Evolutionary conservation across 2,329 filamentous ascomycete genomes (phyloP).

Genomic region (Tolypocladium cylindrosporum): DNA sequence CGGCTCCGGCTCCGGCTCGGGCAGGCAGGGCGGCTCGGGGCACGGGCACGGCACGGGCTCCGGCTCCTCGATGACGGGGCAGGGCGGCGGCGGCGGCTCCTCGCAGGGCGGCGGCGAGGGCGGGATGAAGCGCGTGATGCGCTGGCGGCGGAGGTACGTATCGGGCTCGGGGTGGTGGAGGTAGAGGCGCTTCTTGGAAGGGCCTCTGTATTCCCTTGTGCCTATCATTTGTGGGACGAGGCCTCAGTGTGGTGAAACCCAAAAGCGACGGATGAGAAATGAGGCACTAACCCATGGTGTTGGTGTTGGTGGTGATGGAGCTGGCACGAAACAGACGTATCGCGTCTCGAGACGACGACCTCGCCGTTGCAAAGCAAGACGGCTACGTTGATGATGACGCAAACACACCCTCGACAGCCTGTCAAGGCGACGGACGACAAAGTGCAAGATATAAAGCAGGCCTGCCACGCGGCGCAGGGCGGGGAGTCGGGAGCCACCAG

Average conservation of each 20-base stretch:
- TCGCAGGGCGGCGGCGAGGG: conserved; percentile 20
- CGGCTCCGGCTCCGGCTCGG: conserved; percentile 16
- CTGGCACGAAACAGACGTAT: background rate
- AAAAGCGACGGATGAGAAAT: too few species aligned
- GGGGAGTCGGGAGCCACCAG: background rate
- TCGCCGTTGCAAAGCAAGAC: background rate
- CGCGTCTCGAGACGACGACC: background rate
- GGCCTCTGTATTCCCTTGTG: conserved; percentile 14
- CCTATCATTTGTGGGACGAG: conserved; percentile 9
- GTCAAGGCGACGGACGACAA: background rate
- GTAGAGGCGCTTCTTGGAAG: conserved; percentile 31
- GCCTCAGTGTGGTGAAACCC: conserved; percentile 9
- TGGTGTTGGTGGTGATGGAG: background rate
- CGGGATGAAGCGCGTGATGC: conserved; percentile 28
- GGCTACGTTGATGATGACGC: background rate
- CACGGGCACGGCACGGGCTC: conserved; percentile 3
- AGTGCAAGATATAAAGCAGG: background rate
- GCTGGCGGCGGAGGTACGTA: conserved; percentile 22
- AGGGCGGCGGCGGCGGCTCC: conserved; percentile 8
- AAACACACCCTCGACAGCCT: background rate
- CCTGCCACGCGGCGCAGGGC: background rate
- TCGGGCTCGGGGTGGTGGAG: conserved; percentile 29
- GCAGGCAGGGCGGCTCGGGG: conserved; percentile 3
- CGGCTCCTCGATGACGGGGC: conserved; percentile 9
- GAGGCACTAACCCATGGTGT: background rate